Base-by-base conservation (phyloP, 75 land plant species). In the Selaginella tamariscina region DNA sequence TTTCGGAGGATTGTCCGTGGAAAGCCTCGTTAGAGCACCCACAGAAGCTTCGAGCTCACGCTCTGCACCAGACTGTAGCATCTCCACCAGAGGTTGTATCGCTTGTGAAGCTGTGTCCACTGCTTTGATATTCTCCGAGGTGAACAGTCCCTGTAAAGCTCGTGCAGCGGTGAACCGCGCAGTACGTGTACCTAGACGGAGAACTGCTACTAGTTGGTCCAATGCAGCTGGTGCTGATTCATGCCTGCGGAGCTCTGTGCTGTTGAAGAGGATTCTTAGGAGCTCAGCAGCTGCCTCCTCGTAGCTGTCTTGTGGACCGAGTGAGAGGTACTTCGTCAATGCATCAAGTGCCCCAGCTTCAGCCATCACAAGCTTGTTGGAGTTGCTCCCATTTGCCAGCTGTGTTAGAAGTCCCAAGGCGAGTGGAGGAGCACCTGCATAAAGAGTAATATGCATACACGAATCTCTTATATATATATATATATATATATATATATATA, bases 11-110 rank as follows among this genome's bases (percentile, higher is more conserved):
- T 82, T 93, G 26, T 87, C 98, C 39, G 74, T 74, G 26, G 88
- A 70, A 32, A 93, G 67, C 65, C 80, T 80, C 2, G 85, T 86
- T 44, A 93, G 74, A 57, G 98, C 96, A 65, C 86, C 85, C 70
- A 93, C 86, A 62, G 98, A 84, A 74, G 96, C 98, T 72, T 84
- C 90, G 55, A 86, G 98, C 75, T 93, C 98, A 60, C 77, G 82
- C 68, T 93, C 98, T 56, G 78, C 60, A 20, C 98, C 98, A 59
- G 91, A 86, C 62, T 74, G 86, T 29, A 93, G 75, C 75, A 93
- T 86, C 68, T 93, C 98, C 13, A 93, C 98, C 32, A 93, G 68
- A 13, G 98, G 98, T 32, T 83, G 86, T 32, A 93, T 75, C 32
- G 98, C 88, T 65, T 93, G 91, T 29, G 86, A 65, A 2, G 95